Conservation (phyloP, 805 yeast species). For the Wickerhamiella vanderwaltii region DNA sequence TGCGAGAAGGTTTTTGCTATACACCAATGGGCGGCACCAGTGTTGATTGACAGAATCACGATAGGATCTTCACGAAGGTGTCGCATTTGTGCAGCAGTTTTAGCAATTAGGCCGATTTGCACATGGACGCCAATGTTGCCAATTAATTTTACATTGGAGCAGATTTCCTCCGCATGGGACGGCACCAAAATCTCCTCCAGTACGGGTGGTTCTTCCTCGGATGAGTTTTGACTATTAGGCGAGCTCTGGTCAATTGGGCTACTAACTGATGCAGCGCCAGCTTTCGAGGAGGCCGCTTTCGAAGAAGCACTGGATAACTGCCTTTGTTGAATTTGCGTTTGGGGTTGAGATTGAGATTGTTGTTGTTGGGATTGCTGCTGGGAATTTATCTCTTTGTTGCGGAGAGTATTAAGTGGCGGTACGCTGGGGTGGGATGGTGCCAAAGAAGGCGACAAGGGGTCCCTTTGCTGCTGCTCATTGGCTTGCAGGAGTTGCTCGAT, state of each 20-base stretch:
- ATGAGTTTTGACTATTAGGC: neutral
- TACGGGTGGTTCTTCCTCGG: neutral
- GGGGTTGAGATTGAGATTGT: neutral
- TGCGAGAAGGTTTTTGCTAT: constrained; percentile 52
- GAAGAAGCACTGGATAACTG: neutral
- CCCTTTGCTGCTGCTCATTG: neutral
- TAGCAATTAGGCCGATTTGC: constrained; percentile 4
- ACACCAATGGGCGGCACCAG: constrained; percentile 53
- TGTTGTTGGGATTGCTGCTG: neutral
- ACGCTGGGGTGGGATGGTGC: constrained; percentile 2
- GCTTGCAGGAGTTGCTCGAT: neutral
- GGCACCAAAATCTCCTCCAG: neutral
- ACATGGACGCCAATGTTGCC: constrained; percentile 1
- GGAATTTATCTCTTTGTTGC: constrained; percentile 1
- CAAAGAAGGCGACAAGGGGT: neutral
- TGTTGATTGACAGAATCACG: constrained; percentile 51
- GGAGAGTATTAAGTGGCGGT: constrained; percentile 9
- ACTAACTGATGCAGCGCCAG: neutral
- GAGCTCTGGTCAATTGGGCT: neutral
- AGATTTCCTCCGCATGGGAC: neutral
- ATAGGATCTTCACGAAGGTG: constrained; percentile 39
- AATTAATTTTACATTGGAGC: neutral
- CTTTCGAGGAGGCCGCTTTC: neutral
- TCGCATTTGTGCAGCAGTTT: constrained; percentile 7
- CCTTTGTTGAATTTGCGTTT: neutral